These are phyloP conservation scores for Phyllosticta paracitricarpa DNA, from an alignment of 2,329 filamentous ascomycete species.

Conservation along the genomic window DNA sequence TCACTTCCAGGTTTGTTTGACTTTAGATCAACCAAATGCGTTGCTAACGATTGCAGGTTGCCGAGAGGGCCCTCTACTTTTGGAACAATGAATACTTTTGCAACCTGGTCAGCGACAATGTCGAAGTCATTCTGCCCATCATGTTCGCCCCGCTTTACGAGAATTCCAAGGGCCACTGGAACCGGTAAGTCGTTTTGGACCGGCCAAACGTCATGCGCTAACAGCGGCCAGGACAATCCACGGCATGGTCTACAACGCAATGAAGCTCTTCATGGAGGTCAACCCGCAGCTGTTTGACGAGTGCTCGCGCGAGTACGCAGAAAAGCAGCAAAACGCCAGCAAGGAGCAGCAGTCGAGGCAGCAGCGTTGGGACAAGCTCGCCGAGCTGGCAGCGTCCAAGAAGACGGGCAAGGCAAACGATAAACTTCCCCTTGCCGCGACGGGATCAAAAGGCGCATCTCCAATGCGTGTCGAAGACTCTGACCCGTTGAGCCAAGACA, in stretches of 20 bases:
- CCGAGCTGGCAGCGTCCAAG: conserved; percentile 66
- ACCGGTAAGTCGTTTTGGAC: conserved; percentile 53
- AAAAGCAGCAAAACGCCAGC: conserved; percentile 87
- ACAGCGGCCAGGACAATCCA: conserved; percentile 71
- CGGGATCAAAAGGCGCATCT: conserved; percentile 26
- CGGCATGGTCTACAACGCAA: conserved; percentile 99
- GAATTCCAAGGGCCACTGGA: conserved; percentile 99
- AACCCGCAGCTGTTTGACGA: conserved; percentile 98
- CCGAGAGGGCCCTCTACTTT: conserved; percentile 94
- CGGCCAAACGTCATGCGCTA: conserved; percentile 17
- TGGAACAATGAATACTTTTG: conserved; percentile 99
- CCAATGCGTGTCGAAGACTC: conserved; percentile 58
- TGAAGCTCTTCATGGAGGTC: conserved; percentile 99
- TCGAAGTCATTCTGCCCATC: conserved; percentile 94
- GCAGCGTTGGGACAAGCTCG: conserved; percentile 79
- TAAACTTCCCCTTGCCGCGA: conserved; percentile 14
- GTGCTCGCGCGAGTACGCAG: conserved; percentile 95
- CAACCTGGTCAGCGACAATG: conserved; percentile 97
- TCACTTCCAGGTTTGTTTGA: conserved; percentile 67
- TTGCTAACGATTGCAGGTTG: conserved; percentile 48
- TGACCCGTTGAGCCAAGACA: conserved; percentile 71
- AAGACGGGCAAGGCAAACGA: conserved; percentile 37
- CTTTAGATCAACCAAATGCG: not conserved
- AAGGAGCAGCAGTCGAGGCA: conserved; percentile 72
- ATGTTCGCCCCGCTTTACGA: conserved; percentile 99